Conservation (phyloP, 164 flowering plant species). For the Tinospora cordifolia region DNA sequence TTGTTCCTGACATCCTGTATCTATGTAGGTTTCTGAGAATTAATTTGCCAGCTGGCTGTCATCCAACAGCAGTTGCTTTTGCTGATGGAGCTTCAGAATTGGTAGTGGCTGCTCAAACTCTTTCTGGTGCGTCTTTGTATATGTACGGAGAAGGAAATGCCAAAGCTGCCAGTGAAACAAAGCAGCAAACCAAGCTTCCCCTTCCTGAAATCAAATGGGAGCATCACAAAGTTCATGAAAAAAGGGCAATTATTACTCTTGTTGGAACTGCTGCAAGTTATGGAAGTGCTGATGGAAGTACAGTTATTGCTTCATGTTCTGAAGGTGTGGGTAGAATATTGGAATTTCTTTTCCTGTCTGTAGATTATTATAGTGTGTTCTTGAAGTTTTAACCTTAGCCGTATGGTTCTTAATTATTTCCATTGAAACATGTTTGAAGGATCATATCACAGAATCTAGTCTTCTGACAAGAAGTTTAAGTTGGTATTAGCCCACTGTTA, state of each 20-base stretch:
- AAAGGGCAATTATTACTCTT: conserved; percentile 53
- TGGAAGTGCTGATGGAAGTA: conserved; percentile 92
- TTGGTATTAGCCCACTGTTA: background rate
- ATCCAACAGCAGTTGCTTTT: conserved; percentile 74
- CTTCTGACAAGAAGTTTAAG: conserved; percentile 1
- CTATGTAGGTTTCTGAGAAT: conserved; percentile 73
- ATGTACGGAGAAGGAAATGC: conserved; percentile 76
- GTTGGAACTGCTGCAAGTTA: conserved; percentile 64
- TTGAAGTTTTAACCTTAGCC: background rate
- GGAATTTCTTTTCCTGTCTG: background rate
- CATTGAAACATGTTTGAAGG: background rate
- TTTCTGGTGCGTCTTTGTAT: conserved; percentile 66
- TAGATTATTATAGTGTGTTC: too few relatives aligned
- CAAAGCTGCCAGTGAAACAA: conserved; percentile 35
- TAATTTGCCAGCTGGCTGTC: conserved; percentile 80
- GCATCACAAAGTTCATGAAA: conserved; percentile 78
- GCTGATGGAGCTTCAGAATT: conserved; percentile 66
- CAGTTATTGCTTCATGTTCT: conserved; percentile 79
- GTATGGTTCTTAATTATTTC: background rate
- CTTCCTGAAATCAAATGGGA: conserved; percentile 93
- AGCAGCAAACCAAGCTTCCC: conserved; percentile 69
- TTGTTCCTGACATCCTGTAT: background rate
- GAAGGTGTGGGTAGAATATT: conserved; percentile 46
- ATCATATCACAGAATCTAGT: background rate
- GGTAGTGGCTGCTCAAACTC: conserved; percentile 73